Conservation (phyloP, 176 grass and related monocot species). For the Cenchrus americanus region DNA sequence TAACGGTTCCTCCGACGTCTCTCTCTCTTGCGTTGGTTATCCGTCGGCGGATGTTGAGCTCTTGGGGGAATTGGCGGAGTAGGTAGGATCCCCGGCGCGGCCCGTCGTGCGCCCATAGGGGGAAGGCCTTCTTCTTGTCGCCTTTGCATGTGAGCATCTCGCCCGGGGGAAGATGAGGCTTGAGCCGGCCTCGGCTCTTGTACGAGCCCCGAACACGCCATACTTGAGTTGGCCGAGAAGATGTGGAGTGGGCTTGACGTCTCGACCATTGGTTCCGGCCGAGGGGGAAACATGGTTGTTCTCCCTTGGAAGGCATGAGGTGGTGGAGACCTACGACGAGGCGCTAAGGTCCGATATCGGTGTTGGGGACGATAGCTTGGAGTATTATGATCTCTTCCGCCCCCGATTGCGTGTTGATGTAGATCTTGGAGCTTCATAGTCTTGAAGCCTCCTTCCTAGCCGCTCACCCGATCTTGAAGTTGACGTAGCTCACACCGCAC, state of each 20-base stretch:
- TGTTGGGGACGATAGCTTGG: background rate
- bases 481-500: background rate
- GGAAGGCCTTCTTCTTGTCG: background rate
- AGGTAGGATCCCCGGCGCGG: background rate
- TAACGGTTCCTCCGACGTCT: background rate
- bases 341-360: background rate
- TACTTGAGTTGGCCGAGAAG: background rate
- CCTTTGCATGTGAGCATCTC: background rate
- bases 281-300: background rate
- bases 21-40: background rate
- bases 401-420: background rate
- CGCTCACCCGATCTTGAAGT: background rate
- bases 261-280: background rate
- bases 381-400: fast-evolving
- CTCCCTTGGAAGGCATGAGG: too few relatives aligned
- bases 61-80: background rate
- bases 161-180: background rate
- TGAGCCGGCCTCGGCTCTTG: background rate
- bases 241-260: background rate
- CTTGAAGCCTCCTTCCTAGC: background rate
- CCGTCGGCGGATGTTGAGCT: background rate
- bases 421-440: background rate
- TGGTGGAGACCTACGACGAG: background rate
- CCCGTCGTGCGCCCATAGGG: background rate
- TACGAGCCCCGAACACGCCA: background rate